phyloP scores from a whole-genome alignment of 805 yeast species.

The Pichia phayaonensis region DNA sequence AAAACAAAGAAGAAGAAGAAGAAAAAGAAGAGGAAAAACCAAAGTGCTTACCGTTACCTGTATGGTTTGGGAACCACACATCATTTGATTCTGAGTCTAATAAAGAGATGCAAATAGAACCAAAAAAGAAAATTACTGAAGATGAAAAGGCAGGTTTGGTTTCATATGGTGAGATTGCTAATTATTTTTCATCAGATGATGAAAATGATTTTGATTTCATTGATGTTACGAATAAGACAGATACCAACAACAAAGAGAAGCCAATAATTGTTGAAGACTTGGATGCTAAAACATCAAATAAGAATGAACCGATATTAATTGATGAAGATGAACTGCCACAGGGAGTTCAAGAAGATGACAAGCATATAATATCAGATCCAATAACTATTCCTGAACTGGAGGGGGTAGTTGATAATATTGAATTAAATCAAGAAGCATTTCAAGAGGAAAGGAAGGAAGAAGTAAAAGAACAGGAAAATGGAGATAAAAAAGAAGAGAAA shows the following conservation, averaged over 20 bases:
- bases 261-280: neutral
- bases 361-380: neutral
- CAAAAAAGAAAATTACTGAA: constrained; percentile 18
- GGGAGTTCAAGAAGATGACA: neutral
- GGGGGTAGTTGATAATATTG: neutral
- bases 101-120: too few relatives aligned
- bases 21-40: constrained; percentile 17
- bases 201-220: constrained; percentile 14
- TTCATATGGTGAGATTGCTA: constrained; percentile 42
- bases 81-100: constrained; percentile 3
- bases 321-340: too few relatives aligned
- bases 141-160: constrained; percentile 44
- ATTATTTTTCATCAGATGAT: constrained; percentile 14
- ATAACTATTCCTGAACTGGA: neutral
- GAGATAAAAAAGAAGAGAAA: constrained; percentile 3
- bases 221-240: neutral
- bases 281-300: neutral
- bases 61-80: constrained; percentile 27
- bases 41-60: constrained; percentile 21
- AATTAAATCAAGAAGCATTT: neutral
- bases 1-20: neutral
- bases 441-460: neutral
- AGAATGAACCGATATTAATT: neutral
- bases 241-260: neutral
- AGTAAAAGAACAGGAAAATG: neutral